A percentile compares a stretch with the other conserved stretches of the same genome.
These are phyloP conservation scores for Cubamyces sp. DNA, from an alignment of 768 basidiomycete species.

Conservation along the genomic window DNA sequence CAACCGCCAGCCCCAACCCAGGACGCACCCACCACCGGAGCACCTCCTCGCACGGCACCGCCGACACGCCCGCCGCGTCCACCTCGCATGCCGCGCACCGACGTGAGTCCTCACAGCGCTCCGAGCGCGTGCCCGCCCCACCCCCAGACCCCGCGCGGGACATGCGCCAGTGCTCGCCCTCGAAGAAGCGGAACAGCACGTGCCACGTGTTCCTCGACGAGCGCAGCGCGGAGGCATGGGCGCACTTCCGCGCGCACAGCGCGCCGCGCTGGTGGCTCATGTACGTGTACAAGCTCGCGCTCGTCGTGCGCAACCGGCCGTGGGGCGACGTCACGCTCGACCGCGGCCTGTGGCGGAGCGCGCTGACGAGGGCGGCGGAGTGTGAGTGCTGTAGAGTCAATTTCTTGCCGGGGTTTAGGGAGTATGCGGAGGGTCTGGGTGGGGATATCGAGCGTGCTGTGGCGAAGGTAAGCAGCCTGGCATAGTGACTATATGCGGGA, in stretches of 20 bases:
- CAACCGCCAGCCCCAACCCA: background rate
- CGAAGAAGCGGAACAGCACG: slow-evolving; percentile 1
- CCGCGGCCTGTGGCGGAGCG: slow-evolving; percentile 17
- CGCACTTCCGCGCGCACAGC: slow-evolving; percentile 20
- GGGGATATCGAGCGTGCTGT: slow-evolving; percentile 13
- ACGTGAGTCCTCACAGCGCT: slow-evolving; percentile 11
- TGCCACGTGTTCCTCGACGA: slow-evolving; percentile 24
- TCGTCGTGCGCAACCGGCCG: slow-evolving; percentile 22
- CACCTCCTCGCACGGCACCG: slow-evolving; percentile 2
- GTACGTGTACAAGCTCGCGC: slow-evolving; percentile 21
- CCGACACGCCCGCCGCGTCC: background rate
- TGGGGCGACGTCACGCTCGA: slow-evolving; percentile 20
- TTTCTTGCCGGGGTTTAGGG: slow-evolving; percentile 18
- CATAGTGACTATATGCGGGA: too few species aligned
- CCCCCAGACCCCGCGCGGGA: slow-evolving; percentile 11
- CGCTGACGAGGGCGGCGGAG: slow-evolving; percentile 15
- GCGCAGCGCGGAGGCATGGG: slow-evolving; percentile 19
- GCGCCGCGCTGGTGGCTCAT: slow-evolving; percentile 23
- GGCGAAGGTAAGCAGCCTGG: background rate
- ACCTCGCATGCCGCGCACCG: background rate
- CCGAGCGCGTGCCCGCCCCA: background rate
- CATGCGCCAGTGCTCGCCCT: slow-evolving; percentile 6
- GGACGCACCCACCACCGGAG: slow-evolving; percentile 1
- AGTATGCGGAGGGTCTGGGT: slow-evolving; percentile 16
- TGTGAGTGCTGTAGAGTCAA: slow-evolving; percentile 22